Percentiles rank a stretch among this genome's conserved stretches.
Conservation (phyloP, 2,329 filamentous ascomycete genomes). For the Raffaelea arxii region DNA sequence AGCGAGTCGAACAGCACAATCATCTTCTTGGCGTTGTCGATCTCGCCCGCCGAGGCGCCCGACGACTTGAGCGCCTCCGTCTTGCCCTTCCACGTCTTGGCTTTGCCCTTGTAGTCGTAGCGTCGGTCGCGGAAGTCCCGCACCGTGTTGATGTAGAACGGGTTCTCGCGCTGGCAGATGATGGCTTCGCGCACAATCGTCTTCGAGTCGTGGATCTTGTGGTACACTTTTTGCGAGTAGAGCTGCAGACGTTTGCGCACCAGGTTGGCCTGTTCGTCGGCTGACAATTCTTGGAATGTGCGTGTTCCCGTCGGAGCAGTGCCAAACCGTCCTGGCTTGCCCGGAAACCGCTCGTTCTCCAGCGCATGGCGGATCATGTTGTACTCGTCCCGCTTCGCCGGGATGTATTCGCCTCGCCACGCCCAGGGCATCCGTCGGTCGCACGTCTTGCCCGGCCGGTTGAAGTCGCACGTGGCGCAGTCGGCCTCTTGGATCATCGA, state of each 20-base stretch:
- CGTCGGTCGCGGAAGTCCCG: conserved; percentile 91
- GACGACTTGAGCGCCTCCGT: conserved; percentile 76
- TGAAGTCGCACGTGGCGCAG: conserved; percentile 97
- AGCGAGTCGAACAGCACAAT: conserved; percentile 91
- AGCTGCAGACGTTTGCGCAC: conserved; percentile 81
- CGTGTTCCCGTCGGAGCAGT: conserved; percentile 60
- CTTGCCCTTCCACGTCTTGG: conserved; percentile 98
- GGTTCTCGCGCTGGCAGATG: conserved; percentile 96
- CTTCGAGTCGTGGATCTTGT: conserved; percentile 94
- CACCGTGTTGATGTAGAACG: conserved; percentile 96
- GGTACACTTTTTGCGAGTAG: conserved; percentile 98
- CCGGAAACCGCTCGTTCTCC: conserved; percentile 87
- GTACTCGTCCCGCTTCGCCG: conserved; percentile 94
- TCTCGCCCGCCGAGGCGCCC: conserved; percentile 63
- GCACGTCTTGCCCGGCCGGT: conserved; percentile 92
- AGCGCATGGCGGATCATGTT: conserved; percentile 95
- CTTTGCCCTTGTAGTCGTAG: conserved; percentile 97
- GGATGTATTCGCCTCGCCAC: conserved; percentile 95
- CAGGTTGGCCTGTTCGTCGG: conserved; percentile 72
- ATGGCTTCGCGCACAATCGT: conserved; percentile 93
- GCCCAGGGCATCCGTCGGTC: conserved; percentile 92
- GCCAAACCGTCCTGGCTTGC: conserved; percentile 67
- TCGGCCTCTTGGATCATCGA: conserved; percentile 98
- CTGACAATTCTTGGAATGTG: conserved; percentile 69
- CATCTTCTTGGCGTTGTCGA: conserved; percentile 98